A percentile compares a stretch with the other conserved stretches of the same genome.
Evolutionary conservation across 306 rosid genomes (phyloP).

Genomic region (Glycyrrhiza uralensis): DNA sequence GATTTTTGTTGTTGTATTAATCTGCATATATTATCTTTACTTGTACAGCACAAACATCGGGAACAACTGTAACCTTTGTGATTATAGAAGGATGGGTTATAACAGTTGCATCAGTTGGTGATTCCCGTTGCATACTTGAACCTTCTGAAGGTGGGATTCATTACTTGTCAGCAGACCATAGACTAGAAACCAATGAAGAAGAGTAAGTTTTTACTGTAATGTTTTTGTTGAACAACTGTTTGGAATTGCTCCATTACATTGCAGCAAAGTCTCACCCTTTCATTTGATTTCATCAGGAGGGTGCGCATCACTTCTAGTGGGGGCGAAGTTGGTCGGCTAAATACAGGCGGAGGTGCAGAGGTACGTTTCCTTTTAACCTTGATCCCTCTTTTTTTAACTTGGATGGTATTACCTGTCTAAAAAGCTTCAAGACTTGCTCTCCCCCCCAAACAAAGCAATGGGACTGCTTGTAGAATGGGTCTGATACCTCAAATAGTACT

Average conservation of each 20-base stretch:
- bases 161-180: conserved; percentile 96
- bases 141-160: conserved; percentile 82
- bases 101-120: conserved; percentile 99
- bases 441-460: conserved; percentile 16
- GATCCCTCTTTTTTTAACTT: neutral
- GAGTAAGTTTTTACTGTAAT: conserved; percentile 60
- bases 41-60: conserved; percentile 70
- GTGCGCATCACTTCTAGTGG: conserved; percentile 86
- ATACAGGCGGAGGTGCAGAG: conserved; percentile 99
- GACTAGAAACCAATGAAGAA: conserved; percentile 92
- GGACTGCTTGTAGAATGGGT: conserved; percentile 34
- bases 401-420: neutral
- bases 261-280: conserved; percentile 35
- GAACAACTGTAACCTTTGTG: conserved; percentile 95
- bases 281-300: conserved; percentile 57
- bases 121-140: conserved; percentile 92
- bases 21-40: conserved; percentile 16
- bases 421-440: neutral
- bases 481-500: neutral
- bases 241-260: neutral
- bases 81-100: conserved; percentile 97
- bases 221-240: conserved; percentile 16
- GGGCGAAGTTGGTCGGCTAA: conserved; percentile 96
- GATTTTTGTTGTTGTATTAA: neutral
- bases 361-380: conserved; percentile 38